These are phyloP conservation scores for Boletus mariae DNA, from an alignment of 1,284 basidiomycete genomes.

Conservation along the genomic window DNA sequence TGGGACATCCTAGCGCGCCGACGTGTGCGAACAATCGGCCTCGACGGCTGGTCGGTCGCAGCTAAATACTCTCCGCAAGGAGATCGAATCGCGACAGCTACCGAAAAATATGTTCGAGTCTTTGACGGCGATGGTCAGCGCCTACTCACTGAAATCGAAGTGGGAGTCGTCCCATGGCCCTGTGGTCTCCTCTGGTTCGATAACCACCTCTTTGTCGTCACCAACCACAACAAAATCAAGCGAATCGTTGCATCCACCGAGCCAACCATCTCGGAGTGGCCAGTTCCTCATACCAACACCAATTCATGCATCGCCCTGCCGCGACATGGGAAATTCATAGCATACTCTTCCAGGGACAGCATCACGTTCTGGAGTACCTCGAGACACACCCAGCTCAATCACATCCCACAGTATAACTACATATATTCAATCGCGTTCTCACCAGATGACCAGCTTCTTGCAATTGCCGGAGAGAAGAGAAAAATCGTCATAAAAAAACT, in stretches of 20 bases:
- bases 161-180: background rate
- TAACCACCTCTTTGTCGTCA: background rate
- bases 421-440: background rate
- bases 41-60: background rate
- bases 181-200: constrained; percentile 2
- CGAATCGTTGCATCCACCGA: background rate
- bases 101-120: background rate
- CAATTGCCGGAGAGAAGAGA: background rate
- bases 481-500: background rate
- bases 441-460: background rate
- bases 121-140: background rate
- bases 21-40: background rate
- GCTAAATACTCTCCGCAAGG: constrained; percentile 4
- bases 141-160: background rate
- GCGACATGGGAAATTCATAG: background rate
- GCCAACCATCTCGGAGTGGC: too few relatives aligned
- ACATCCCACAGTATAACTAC: too few relatives aligned
- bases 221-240: background rate
- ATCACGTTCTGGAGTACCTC: background rate
- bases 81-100: constrained; percentile 1
- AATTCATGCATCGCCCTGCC: background rate
- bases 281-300: too few relatives aligned
- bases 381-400: too few relatives aligned
- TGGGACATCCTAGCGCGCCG: background rate
- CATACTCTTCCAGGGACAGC: background rate